Evolutionary conservation across 2,329 filamentous ascomycete genomes (phyloP).

Genomic region (Fusarium sp.): DNA sequence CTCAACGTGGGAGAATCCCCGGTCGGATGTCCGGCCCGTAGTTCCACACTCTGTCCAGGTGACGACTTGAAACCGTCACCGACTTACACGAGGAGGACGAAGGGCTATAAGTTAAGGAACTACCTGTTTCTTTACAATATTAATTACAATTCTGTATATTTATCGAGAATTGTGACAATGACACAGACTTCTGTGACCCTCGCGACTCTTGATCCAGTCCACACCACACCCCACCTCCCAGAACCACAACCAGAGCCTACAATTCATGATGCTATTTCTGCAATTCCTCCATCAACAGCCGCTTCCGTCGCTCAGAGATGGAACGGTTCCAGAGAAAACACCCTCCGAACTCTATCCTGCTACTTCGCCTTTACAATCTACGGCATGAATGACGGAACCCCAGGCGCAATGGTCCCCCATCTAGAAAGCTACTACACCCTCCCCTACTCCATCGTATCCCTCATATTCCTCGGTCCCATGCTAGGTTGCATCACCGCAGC

Average conservation of each 20-base stretch:
- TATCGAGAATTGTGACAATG: not conserved
- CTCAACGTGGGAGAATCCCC: not conserved
- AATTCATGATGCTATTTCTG: not conserved
- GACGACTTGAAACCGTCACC: not conserved
- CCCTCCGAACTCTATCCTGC: not conserved
- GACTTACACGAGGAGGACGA: not conserved
- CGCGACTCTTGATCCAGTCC: not conserved
- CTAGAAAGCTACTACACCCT: constrained; percentile 1
- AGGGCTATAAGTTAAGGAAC: not conserved
- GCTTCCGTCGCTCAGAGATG: not conserved
- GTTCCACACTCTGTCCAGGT: not conserved
- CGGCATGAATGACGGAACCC: constrained; percentile 16
- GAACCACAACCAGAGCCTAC: not conserved
- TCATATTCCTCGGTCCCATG: constrained; percentile 6
- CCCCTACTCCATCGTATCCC: constrained; percentile 4
- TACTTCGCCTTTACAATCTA: constrained; percentile 11
- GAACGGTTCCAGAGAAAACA: constrained; percentile 1
- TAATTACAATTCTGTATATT: not conserved
- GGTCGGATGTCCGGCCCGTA: not conserved
- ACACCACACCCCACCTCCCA: not conserved
- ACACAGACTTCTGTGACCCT: not conserved
- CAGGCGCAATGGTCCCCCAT: constrained; percentile 1
- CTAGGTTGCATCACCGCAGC: not conserved
- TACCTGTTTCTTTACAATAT: not conserved
- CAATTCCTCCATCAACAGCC: not conserved